Evolutionary conservation across 2,329 filamentous ascomycete species (phyloP), one percentile per base, ranked within the genome.

Genomic region (Aspergillus udagawae): DNA sequence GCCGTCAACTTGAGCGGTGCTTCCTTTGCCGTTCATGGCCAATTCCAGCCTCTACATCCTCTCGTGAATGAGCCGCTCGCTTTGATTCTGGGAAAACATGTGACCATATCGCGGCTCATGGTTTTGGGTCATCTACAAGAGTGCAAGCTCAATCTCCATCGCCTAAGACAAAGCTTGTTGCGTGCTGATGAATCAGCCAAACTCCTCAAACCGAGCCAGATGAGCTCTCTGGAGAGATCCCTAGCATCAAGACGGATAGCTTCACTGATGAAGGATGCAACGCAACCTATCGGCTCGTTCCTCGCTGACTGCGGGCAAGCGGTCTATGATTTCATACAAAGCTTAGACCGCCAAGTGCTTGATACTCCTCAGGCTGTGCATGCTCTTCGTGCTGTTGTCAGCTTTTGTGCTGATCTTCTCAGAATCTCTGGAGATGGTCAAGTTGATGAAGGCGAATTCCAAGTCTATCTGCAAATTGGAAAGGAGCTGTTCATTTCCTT

Each of bases 371-470:
- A 69, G 17, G 57, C 68, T 17, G 54, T 72, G 14, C 55, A 65
- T 14, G 61, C 67, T 12, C 59, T 73, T 44, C 64, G 65, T 17
- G 67, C 70, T 10, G 65, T 79, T 3, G 66, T 77, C 25, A 65
- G 64, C 20, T 76, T 83, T 55, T 82, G 81, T 65, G 77, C 75
- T 69, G 79, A 83, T 59, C 71, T 85, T 32, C 72, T 80, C 44
- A 60, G 68, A 44, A 67, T 82, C 35, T 73, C 77, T 17, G 66
- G 75, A 50, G 68, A 70, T 9, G 65, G 65, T 4, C 70, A 73
- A 25, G 75, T 85, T 47, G 79, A 85, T 56, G 77, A 82, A 49
- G 80, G 80, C 8, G 72, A 77, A 9, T 83, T 85, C 60, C 80
- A 83, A 59, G 79, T 81, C 2, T 83, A 83, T 60, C 72, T 85